Conservation (phyloP, 2,329 filamentous ascomycete genomes). For the Fusarium albidum region DNA sequence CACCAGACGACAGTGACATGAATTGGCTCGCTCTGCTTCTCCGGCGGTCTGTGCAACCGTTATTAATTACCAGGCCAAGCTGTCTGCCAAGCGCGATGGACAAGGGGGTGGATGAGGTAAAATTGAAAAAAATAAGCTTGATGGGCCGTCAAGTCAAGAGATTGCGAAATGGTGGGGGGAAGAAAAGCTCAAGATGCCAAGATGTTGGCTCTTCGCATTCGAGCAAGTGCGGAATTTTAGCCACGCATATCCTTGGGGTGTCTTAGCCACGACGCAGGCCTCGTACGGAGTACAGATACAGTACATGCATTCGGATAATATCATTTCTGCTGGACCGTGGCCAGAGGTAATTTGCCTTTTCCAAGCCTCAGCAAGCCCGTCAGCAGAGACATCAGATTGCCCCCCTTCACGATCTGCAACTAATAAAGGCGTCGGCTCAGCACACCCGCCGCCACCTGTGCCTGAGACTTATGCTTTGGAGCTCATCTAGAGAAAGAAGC, state of each 20-base stretch:
- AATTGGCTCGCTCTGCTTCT: too few relatives aligned
- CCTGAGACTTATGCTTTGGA: too few relatives aligned
- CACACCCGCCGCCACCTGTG: too few relatives aligned
- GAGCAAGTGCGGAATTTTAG: neutral
- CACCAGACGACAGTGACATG: too few relatives aligned
- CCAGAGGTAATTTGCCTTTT: conserved; percentile 10
- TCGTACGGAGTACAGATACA: conserved; percentile 19
- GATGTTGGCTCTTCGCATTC: neutral
- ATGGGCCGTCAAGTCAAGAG: too few relatives aligned
- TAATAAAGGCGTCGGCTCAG: too few relatives aligned
- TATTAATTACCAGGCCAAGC: neutral
- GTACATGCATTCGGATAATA: too few relatives aligned
- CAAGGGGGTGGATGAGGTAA: too few relatives aligned
- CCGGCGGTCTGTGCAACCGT: neutral
- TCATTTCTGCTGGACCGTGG: conserved; percentile 10
- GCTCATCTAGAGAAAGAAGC: too few relatives aligned
- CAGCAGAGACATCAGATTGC: too few relatives aligned
- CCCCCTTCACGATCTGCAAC: too few relatives aligned
- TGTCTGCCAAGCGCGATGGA: neutral
- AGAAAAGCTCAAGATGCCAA: conserved; percentile 4
- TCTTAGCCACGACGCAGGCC: conserved; percentile 5
- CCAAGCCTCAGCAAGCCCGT: conserved; percentile 13
- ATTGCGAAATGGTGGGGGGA: too few relatives aligned
- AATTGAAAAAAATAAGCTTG: neutral
- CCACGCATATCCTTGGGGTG: conserved; percentile 4